Conservation (phyloP, 2,329 filamentous ascomycete species). For the Stagonosporopsis tanaceti region DNA sequence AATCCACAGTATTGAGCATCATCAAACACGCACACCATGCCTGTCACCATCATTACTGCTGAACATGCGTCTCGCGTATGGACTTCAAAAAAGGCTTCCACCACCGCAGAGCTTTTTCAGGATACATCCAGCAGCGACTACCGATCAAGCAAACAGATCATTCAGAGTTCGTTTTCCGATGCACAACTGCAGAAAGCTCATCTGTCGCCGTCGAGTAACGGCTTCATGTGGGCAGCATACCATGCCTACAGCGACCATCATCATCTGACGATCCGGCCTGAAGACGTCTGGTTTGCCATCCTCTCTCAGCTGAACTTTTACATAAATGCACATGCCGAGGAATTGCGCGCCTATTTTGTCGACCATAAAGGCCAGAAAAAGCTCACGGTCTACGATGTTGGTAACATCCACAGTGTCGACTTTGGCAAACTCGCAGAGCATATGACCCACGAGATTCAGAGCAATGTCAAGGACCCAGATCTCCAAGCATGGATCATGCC, state of each 20-base stretch:
- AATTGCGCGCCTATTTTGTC: conserved; percentile 39
- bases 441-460: conserved; percentile 18
- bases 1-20: no score
- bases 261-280: conserved; percentile 34
- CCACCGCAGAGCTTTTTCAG: not conserved
- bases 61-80: conserved; percentile 8
- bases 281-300: conserved; percentile 40
- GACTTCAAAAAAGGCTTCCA: not conserved
- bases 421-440: conserved; percentile 11
- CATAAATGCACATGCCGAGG: conserved; percentile 35
- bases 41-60: conserved; percentile 21
- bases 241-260: conserved; percentile 31
- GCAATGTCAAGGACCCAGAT: conserved; percentile 20
- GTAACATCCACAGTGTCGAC: conserved; percentile 10
- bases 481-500: conserved; percentile 30
- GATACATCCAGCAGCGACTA: not conserved
- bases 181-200: conserved; percentile 2
- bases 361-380: conserved; percentile 38
- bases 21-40: conserved; percentile 6
- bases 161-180: conserved; percentile 20
- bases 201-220: conserved; percentile 20
- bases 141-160: conserved; percentile 8
- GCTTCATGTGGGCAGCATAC: conserved; percentile 26
- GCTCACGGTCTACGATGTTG: conserved; percentile 18
- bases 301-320: conserved; percentile 37